Evolutionary conservation across 192 early-diverging fungal species (phyloP), one percentile per base, ranked within the genome.

Genomic region (Cetraspora pellucida): DNA sequence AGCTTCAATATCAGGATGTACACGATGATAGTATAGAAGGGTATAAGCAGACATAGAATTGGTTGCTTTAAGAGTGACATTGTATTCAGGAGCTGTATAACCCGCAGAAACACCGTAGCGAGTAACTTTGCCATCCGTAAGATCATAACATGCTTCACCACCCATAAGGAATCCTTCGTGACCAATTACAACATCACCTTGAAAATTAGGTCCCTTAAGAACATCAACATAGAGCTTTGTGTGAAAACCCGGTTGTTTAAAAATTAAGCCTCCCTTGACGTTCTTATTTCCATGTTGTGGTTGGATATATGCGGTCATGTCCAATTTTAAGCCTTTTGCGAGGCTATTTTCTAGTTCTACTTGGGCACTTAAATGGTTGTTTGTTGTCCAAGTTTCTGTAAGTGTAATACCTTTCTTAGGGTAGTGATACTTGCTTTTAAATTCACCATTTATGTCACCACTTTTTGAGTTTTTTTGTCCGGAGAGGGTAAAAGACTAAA

Each of bases 401-500:
- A 98, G 91, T 77, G 95, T 93, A 27, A 98, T 86, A 79, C 97
- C 97, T 77, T 92, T 94, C 79, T 90, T 84, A 89, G 94, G 95
- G 91, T 98, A 95, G 63, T 89, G 78, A 85, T 97, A 98, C 90
- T 98, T 99, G 86, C 94, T 93, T 91, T 98, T 97, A 82, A 99
- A 87, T 81, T 99, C 97, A 85, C 94, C 93, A 79, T 92, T 89
- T 81, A 99, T 98, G 81, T 84, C 87, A 55, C 96, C 96, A 72
- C 92, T 90, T 91, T 99, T 99, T 87, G 91, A 91, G 86, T 98
- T 96, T 86, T 96, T 95, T 71, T 86, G 82, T 72, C 97, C 98
- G 81, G 90, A 90, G 72, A 98, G 95, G 77, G 95, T 98, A 89
- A 99, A 99, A 73, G 92, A 92, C 95, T 95, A 81, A 37, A 61